Percentiles rank a stretch among this genome's conserved stretches.
Evolutionary conservation across 768 basidiomycete genomes (phyloP).

Genomic region (Psilocybe azurescens): DNA sequence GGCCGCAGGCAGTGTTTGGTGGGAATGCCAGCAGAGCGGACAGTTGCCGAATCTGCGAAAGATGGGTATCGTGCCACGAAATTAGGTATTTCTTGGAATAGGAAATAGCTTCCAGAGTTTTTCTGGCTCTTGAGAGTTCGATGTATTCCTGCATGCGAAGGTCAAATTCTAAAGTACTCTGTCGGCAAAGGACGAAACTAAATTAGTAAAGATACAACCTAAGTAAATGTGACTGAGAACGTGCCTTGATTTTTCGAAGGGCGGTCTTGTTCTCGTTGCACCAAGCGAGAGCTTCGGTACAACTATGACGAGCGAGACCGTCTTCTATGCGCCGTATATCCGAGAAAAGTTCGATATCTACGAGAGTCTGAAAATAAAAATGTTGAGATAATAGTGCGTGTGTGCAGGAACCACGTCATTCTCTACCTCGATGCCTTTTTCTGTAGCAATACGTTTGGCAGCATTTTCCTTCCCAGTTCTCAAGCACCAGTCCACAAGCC

Average conservation of each 20-base stretch:
- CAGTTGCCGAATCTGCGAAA: slow-evolving; percentile 77
- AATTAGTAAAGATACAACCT: background rate
- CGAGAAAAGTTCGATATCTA: slow-evolving; percentile 90
- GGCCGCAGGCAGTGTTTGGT: slow-evolving; percentile 70
- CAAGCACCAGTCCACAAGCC: slow-evolving; percentile 93
- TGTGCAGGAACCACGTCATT: background rate
- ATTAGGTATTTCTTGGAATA: slow-evolving; percentile 85
- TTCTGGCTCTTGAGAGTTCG: slow-evolving; percentile 78
- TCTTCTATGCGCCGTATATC: slow-evolving; percentile 88
- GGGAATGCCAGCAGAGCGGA: slow-evolving; percentile 78
- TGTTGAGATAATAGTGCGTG: slow-evolving; percentile 16
- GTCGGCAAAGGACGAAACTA: slow-evolving; percentile 13
- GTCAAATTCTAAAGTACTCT: slow-evolving; percentile 97
- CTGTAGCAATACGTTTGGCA: slow-evolving; percentile 76
- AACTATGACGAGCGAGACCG: slow-evolving; percentile 76
- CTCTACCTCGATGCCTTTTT: slow-evolving; percentile 78
- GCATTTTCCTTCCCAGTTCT: slow-evolving; percentile 79
- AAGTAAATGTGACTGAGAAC: background rate
- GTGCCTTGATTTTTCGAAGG: slow-evolving; percentile 88
- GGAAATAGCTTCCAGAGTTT: slow-evolving; percentile 76
- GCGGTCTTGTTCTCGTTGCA: slow-evolving; percentile 95
- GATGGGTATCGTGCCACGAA: slow-evolving; percentile 83
- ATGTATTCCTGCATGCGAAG: slow-evolving; percentile 96
- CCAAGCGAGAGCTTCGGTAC: slow-evolving; percentile 91
- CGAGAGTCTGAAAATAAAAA: slow-evolving; percentile 62